These are phyloP conservation scores for Domatiomyces catenatus DNA, from an alignment of 2,329 filamentous ascomycete species.

Conservation along the genomic window DNA sequence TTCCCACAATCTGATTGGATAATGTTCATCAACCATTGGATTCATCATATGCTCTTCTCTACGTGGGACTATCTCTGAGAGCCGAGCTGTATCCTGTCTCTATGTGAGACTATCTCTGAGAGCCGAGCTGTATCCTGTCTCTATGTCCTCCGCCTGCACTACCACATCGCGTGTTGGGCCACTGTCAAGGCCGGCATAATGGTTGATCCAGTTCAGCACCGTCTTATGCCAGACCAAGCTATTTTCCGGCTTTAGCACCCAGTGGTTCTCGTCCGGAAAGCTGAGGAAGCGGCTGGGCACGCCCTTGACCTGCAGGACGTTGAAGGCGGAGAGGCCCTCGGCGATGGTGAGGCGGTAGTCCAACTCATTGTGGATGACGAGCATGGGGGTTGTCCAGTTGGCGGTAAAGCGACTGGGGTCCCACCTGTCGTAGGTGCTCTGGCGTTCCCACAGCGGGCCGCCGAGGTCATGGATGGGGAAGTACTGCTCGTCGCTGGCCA, in stretches of 20 bases:
- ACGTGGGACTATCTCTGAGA: too few relatives aligned
- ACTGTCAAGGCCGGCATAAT: constrained; percentile 38
- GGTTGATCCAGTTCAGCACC: constrained; percentile 63
- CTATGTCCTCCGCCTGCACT: constrained; percentile 17
- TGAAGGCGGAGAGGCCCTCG: constrained; percentile 74
- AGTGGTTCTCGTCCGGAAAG: constrained; percentile 67
- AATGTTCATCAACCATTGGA: too few relatives aligned
- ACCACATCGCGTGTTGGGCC: too few relatives aligned
- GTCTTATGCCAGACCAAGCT: constrained; percentile 77
- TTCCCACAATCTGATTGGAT: too few relatives aligned
- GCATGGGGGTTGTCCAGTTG: constrained; percentile 72
- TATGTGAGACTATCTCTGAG: too few relatives aligned
- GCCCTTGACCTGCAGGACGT: constrained; percentile 60
- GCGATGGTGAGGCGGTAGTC: constrained; percentile 79
- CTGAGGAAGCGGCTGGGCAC: constrained; percentile 64
- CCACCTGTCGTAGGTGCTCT: constrained; percentile 40
- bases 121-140: too few relatives aligned
- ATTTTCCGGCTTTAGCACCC: constrained; percentile 87
- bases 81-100: too few relatives aligned
- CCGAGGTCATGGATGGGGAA: constrained; percentile 40
- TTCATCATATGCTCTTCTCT: too few relatives aligned
- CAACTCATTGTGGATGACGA: constrained; percentile 79
- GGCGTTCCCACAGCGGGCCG: constrained; percentile 35
- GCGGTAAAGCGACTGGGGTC: constrained; percentile 41
- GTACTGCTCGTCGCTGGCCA: constrained; percentile 39